Base-by-base conservation (phyloP, 2,329 filamentous ascomycete species). In the Aspergillus intermedius region DNA sequence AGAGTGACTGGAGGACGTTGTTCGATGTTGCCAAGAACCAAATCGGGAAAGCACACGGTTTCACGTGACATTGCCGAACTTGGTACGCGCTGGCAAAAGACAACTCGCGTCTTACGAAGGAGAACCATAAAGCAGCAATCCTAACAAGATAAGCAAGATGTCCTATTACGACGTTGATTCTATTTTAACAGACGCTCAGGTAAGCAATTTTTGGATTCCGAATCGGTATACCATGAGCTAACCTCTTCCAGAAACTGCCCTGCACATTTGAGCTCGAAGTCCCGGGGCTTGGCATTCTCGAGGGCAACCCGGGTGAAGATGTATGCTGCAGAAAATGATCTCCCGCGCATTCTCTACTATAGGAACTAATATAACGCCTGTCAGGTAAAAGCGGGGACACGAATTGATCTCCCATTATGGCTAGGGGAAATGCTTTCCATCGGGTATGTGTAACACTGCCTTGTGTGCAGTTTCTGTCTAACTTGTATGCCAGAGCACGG, bases 191-290 rank as follows among this genome's bases (percentile, higher is more conserved):
- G 72, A 74, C 56, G 67, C 70, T 4, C 69, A 73, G 58, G 70
- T 71, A 55, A 37, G 25, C 25, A 30, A 30, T 30, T 5, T 12
- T 7, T 30, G 25, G 12, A 12, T 30, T 12, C 25, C 12, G 25
- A 30, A 12, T 12, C 10, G 25, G 56, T 54, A 12, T 8, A n/a
- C 34, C 9, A 22, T n/a, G 19, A 12, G 37, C 28, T 22, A 2
- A 37, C 9, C n/a, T 22, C 22, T 17, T 52, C 46, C 51, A 95
- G 84, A 97, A 96, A 87, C 82, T 96, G 28, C 91, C 93, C 37
- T 95, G 91, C 74, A 94, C 87, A 45, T 96, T 97, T 72, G 87
- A 95, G 64, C 81, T 96, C 62, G 87, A 91, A 51, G 84, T 95
- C 28, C 86, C 90, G 17, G 84, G 87, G 49, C 81, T 97, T 42